Evolutionary conservation across 805 yeast genomes (phyloP).

Genomic region (Blastobotrys peoriensis): DNA sequence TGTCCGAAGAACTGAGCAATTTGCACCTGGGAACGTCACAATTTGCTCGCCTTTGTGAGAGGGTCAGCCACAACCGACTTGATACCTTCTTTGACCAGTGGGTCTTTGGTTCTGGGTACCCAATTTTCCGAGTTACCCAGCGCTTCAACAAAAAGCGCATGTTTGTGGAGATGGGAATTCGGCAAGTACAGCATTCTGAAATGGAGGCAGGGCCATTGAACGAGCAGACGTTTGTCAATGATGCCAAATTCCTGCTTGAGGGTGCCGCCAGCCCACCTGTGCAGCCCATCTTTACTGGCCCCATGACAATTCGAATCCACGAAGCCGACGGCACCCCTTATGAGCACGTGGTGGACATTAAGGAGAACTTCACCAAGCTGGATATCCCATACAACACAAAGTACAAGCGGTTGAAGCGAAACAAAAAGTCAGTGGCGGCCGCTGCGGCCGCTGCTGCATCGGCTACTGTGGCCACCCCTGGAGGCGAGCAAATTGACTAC

Average conservation of each 20-base stretch:
- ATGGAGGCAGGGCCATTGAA: conserved; percentile 34
- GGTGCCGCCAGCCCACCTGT: conserved; percentile 11
- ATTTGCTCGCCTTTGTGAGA: conserved; percentile 90
- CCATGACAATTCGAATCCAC: conserved; percentile 93
- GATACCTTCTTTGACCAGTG: conserved; percentile 87
- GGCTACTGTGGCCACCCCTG: conserved; percentile 9
- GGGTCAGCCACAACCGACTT: conserved; percentile 79
- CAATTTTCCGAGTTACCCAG: conserved; percentile 82
- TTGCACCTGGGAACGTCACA: conserved; percentile 75
- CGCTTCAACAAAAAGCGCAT: conserved; percentile 89
- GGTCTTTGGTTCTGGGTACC: conserved; percentile 86
- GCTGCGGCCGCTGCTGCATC: conserved; percentile 7
- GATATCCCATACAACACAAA: conserved; percentile 96
- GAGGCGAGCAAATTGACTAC: conserved; percentile 19
- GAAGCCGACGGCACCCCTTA: conserved; percentile 99
- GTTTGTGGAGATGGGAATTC: conserved; percentile 88
- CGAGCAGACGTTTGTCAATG: conserved; percentile 34
- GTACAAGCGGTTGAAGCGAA: conserved; percentile 72
- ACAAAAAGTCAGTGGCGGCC: conserved; percentile 34
- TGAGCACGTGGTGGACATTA: conserved; percentile 90
- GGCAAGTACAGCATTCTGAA: conserved; percentile 78
- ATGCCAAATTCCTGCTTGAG: conserved; percentile 30
- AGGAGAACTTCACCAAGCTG: conserved; percentile 75
- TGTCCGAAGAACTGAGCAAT: conserved; percentile 86
- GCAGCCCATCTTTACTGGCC: conserved; percentile 61